A percentile compares a stretch with the other conserved stretches of the same genome.
Conservation (phyloP, 1,139 yeast species). For the Lodderomyces elongisporus region DNA sequence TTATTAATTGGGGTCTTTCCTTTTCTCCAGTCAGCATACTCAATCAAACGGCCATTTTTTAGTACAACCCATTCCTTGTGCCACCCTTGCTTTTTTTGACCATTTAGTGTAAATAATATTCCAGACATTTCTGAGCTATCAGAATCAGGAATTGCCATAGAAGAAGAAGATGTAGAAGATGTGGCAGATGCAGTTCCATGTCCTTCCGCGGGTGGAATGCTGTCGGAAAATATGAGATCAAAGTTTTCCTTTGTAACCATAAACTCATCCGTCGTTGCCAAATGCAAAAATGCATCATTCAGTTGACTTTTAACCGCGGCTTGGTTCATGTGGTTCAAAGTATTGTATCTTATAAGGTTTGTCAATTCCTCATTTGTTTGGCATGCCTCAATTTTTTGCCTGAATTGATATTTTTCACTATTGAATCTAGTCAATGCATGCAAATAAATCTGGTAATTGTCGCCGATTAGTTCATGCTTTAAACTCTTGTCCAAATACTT, state of each 20-base stretch:
- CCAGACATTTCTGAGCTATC: slow-evolving; percentile 43
- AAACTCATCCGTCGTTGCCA: slow-evolving; percentile 14
- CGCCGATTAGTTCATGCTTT: slow-evolving; percentile 19
- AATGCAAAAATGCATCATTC: slow-evolving; percentile 1
- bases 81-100: slow-evolving; percentile 78
- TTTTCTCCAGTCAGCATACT: slow-evolving; percentile 79
- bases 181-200: no score
- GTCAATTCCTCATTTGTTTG: slow-evolving; percentile 40
- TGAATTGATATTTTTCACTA: slow-evolving; percentile 38
- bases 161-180: neutral
- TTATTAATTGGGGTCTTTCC: slow-evolving; percentile 59
- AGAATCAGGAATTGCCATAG: no score
- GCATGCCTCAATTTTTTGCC: slow-evolving; percentile 42
- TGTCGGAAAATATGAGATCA: slow-evolving; percentile 25
- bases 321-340: slow-evolving; percentile 17
- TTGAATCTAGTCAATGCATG: slow-evolving; percentile 35
- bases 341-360: slow-evolving; percentile 26
- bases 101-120: slow-evolving; percentile 62
- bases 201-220: slow-evolving; percentile 9
- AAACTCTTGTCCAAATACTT: slow-evolving; percentile 20
- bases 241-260: slow-evolving; percentile 28
- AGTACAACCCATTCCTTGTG: slow-evolving; percentile 87
- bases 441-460: slow-evolving; percentile 30
- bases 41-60: slow-evolving; percentile 60
- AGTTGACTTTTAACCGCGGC: neutral